phyloP scores from a whole-genome alignment of 1,284 basidiomycete species.

The Uromyces viciae-fabae region DNA sequence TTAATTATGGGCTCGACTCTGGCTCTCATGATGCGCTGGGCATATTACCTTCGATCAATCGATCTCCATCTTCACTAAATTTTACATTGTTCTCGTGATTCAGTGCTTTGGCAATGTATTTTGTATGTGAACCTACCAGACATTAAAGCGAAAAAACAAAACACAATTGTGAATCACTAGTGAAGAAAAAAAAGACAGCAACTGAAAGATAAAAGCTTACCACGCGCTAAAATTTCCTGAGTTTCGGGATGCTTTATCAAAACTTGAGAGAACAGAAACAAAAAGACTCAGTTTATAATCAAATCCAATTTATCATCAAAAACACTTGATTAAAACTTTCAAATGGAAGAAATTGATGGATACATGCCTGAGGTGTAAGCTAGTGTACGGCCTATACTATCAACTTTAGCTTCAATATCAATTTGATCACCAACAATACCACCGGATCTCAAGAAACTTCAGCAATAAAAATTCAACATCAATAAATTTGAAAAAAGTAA shows the following conservation, averaged over 20 bases:
- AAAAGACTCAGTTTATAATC: too few species aligned
- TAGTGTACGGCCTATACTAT: conserved; percentile 66
- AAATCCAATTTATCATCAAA: too few species aligned
- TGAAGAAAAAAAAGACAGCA: neutral
- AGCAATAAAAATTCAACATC: neutral
- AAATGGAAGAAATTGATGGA: too few species aligned
- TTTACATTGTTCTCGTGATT: conserved; percentile 71
- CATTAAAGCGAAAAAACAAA: conserved; percentile 49
- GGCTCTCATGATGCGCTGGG: too few species aligned
- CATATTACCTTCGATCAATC: conserved; percentile 63
- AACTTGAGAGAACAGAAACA: too few species aligned
- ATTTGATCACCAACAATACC: neutral
- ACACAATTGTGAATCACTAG: neutral
- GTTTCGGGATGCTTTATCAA: neutral
- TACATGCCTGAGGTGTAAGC: conserved; percentile 62
- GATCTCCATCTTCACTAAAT: conserved; percentile 73
- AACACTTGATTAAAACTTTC: too few species aligned
- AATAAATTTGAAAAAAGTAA: neutral
- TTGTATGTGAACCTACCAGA: conserved; percentile 63
- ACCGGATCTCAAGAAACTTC: conserved; percentile 40
- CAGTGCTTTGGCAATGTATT: conserved; percentile 74
- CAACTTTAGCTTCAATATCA: conserved; percentile 31
- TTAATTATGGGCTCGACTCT: too few species aligned
- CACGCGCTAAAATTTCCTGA: conserved; percentile 3
- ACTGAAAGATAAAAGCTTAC: neutral